Conservation (phyloP, 2,329 filamentous ascomycete genomes). For the Aureobasidium namibiae region DNA sequence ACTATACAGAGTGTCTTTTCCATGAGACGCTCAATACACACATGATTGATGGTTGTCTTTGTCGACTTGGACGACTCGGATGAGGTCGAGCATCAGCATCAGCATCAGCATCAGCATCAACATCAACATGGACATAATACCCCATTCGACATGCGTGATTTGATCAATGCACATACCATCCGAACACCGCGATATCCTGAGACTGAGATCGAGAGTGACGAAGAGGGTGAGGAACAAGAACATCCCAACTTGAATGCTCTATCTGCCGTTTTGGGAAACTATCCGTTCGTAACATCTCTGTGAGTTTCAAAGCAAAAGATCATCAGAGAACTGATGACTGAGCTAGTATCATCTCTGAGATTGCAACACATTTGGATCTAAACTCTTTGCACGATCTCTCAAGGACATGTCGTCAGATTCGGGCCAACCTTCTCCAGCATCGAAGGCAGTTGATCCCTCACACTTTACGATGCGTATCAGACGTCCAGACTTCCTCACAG, state of each 20-base stretch:
- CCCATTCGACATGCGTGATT: neutral
- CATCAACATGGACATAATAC: conserved; percentile 4
- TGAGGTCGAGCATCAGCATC: conserved; percentile 5
- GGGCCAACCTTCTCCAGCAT: conserved; percentile 69
- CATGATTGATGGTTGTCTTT: conserved; percentile 33
- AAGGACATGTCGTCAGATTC: conserved; percentile 71
- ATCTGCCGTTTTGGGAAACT: conserved; percentile 57
- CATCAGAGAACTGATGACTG: neutral
- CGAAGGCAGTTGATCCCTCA: conserved; percentile 63
- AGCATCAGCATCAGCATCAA: too few relatives aligned
- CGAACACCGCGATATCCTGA: neutral
- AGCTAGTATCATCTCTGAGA: conserved; percentile 62
- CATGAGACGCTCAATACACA: neutral
- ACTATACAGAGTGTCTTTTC: neutral
- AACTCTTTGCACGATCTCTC: conserved; percentile 81
- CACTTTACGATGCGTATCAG: conserved; percentile 74
- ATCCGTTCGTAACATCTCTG: conserved; percentile 53
- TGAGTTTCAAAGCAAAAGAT: too few relatives aligned
- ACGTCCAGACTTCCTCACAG: conserved; percentile 39
- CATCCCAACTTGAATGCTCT: conserved; percentile 52
- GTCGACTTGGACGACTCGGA: conserved; percentile 28
- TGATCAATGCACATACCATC: neutral
- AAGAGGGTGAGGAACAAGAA: conserved; percentile 22
- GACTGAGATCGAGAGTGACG: neutral
- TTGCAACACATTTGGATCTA: conserved; percentile 72